phyloP scores from a whole-genome alignment of 805 yeast species.

The Torulaspora franciscae region DNA sequence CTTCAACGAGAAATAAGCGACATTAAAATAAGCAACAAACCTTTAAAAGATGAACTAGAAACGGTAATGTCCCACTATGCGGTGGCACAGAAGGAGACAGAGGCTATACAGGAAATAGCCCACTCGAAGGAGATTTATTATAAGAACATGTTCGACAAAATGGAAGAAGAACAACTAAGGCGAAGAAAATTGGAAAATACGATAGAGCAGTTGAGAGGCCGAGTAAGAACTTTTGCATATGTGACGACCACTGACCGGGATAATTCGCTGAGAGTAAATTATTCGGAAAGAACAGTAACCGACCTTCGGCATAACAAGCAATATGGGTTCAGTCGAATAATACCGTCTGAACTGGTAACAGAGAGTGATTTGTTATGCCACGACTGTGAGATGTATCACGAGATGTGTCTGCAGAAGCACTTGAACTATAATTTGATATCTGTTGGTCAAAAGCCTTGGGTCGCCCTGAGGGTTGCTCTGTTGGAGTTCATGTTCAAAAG shows the following conservation, averaged over 20 bases:
- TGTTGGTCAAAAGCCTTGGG: constrained; percentile 18
- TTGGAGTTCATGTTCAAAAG: constrained; percentile 18
- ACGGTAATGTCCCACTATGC: constrained; percentile 22
- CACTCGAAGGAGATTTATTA: constrained; percentile 21
- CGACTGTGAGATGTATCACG: constrained; percentile 29
- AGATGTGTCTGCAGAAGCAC: constrained; percentile 24
- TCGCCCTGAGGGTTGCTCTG: constrained; percentile 13
- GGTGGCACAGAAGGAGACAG: constrained; percentile 19
- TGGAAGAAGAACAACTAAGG: constrained; percentile 36
- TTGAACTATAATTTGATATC: constrained; percentile 28
- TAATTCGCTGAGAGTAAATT: constrained; percentile 15
- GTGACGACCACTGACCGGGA: constrained; percentile 9
- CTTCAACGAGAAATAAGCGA: constrained; percentile 8
- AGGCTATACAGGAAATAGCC: constrained; percentile 23
- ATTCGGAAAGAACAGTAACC: constrained; percentile 10
- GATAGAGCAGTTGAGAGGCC: constrained; percentile 40
- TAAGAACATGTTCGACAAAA: constrained; percentile 28
- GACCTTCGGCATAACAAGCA: background rate
- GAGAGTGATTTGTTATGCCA: constrained; percentile 22
- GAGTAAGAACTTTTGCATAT: constrained; percentile 33
- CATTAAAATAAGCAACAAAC: constrained; percentile 11
- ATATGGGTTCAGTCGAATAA: constrained; percentile 22
- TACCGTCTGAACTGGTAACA: constrained; percentile 21
- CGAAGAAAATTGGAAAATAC: constrained; percentile 47
- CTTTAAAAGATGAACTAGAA: constrained; percentile 24